A percentile compares a stretch with the other conserved stretches of the same genome.
Evolutionary conservation across 78 protist genomes (phyloP).

Genomic region (Dictyostelium citrinum): DNA sequence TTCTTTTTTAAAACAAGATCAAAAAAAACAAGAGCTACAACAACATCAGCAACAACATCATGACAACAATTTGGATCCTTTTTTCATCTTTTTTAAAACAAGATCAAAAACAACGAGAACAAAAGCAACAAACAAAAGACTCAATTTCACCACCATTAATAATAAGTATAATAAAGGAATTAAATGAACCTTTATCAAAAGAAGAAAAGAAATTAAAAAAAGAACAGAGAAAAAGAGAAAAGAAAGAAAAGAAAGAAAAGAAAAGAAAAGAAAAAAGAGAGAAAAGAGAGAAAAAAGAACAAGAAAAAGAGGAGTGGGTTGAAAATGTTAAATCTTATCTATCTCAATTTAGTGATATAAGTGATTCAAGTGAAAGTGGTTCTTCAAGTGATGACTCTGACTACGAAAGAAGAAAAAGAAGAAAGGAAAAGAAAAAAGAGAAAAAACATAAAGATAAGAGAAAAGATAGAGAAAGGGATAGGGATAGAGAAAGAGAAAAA

Average conservation of each 20-base stretch:
- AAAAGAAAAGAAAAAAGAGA: background rate
- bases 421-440: constrained; percentile 4
- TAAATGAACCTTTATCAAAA: background rate
- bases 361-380: background rate
- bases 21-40: no score
- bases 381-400: constrained; percentile 12
- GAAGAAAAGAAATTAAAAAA: background rate
- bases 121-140: background rate
- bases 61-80: constrained; percentile 12
- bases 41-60: background rate
- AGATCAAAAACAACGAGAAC: background rate
- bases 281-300: background rate
- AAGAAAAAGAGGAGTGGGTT: constrained; percentile 51
- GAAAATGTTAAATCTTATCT: constrained; percentile 60
- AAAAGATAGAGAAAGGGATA: background rate
- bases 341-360: constrained; percentile 41
- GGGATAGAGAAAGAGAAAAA: background rate
- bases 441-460: background rate
- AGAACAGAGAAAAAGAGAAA: background rate
- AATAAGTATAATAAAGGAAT: background rate
- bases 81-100: constrained; percentile 34
- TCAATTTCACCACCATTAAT: background rate
- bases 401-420: constrained; percentile 16
- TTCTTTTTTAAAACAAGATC: constrained; percentile 10
- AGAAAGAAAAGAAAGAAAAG: background rate